A percentile compares a stretch with the other conserved stretches of the same genome.
These are phyloP conservation scores for Candida boleticola DNA, from an alignment of 805 yeast species.

Conservation along the genomic window DNA sequence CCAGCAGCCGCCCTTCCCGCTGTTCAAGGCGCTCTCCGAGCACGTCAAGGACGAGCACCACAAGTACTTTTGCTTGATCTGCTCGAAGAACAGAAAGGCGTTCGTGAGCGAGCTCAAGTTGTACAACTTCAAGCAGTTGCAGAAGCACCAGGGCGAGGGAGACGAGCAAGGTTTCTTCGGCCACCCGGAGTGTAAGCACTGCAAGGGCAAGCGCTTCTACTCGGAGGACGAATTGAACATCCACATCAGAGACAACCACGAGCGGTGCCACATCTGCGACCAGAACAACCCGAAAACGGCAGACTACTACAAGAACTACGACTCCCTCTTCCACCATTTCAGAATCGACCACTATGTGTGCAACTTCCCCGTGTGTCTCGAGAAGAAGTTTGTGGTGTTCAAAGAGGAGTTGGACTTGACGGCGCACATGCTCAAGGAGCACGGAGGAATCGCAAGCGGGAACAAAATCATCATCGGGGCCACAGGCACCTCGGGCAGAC, in stretches of 20 bases:
- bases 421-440: slow-evolving; percentile 85
- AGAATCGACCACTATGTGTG: slow-evolving; percentile 72
- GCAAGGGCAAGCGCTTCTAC: slow-evolving; percentile 72
- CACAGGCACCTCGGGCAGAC: slow-evolving; percentile 16
- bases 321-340: slow-evolving; percentile 74
- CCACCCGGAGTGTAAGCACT: slow-evolving; percentile 85
- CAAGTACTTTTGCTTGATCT: slow-evolving; percentile 66
- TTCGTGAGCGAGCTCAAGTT: slow-evolving; percentile 70
- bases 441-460: slow-evolving; percentile 55
- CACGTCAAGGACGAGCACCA: slow-evolving; percentile 70
- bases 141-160: slow-evolving; percentile 69
- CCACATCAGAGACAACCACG: slow-evolving; percentile 83
- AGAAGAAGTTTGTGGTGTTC: slow-evolving; percentile 89
- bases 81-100: slow-evolving; percentile 73
- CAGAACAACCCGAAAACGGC: slow-evolving; percentile 57
- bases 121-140: slow-evolving; percentile 60
- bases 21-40: slow-evolving; percentile 56
- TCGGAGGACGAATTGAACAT: slow-evolving; percentile 81
- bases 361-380: slow-evolving; percentile 72
- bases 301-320: slow-evolving; percentile 72
- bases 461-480: slow-evolving; percentile 38
- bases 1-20: slow-evolving; percentile 26
- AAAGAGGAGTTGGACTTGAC: slow-evolving; percentile 80
- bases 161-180: slow-evolving; percentile 80
- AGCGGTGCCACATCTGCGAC: slow-evolving; percentile 88